These are phyloP conservation scores for Ophiostoma himal-ulmi DNA, from an alignment of 2,329 filamentous ascomycete species.

Conservation along the genomic window DNA sequence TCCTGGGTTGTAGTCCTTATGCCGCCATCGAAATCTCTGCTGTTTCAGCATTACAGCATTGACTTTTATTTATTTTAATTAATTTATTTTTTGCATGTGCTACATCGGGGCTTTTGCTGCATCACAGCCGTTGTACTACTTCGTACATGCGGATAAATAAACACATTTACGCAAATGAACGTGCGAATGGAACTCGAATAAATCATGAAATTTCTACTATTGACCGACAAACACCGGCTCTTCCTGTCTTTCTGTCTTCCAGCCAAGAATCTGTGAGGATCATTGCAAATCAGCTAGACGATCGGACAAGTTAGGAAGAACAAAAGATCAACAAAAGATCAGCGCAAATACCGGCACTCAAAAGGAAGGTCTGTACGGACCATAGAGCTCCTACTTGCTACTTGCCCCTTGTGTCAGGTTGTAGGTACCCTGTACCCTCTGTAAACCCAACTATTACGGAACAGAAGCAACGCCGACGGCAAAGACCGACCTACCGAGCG, in stretches of 20 bases:
- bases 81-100: neutral
- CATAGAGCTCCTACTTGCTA: too few species aligned
- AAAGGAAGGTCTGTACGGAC: neutral
- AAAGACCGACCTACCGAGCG: conserved; percentile 19
- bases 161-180: neutral
- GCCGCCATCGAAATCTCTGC: conserved; percentile 3
- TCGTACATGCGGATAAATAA: neutral
- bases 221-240: neutral
- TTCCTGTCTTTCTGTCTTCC: too few species aligned
- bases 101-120: neutral
- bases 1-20: neutral
- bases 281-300: neutral
- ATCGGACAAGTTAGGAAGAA: neutral
- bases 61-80: neutral
- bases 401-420: too few species aligned
- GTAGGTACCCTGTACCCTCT: too few species aligned
- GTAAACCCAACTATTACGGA: too few species aligned
- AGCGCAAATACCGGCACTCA: conserved; percentile 2
- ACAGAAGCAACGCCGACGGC: conserved; percentile 3
- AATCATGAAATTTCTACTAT: neutral
- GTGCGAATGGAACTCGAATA: neutral
- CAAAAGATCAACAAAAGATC: conserved; percentile 12
- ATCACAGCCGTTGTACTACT: neutral
- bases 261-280: neutral
- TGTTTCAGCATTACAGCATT: neutral